These are phyloP conservation scores for Curvularia verruculosa DNA, from an alignment of 2,329 filamentous ascomycete genomes.

Conservation along the genomic window DNA sequence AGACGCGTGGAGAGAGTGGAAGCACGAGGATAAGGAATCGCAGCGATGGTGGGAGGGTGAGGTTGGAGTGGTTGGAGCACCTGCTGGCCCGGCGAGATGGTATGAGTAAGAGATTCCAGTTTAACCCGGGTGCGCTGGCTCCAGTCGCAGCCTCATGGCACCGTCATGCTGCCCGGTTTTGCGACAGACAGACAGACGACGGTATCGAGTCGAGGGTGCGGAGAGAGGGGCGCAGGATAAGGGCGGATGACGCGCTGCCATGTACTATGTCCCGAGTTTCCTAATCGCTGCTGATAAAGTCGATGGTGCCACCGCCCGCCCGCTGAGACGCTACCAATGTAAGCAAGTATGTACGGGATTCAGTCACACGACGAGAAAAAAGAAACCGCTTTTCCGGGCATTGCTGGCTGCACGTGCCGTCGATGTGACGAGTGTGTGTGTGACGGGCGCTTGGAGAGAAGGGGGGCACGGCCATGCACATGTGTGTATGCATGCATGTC, in stretches of 20 bases:
- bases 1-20: slow-evolving; percentile 15
- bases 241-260: slow-evolving; percentile 39
- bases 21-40: slow-evolving; percentile 31
- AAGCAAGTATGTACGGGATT: slow-evolving; percentile 5
- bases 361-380: slow-evolving; percentile 36
- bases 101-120: slow-evolving; percentile 38
- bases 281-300: slow-evolving; percentile 39
- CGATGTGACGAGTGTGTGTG: neutral
- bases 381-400: slow-evolving; percentile 1
- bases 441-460: neutral
- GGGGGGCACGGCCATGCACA: slow-evolving; percentile 1
- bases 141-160: slow-evolving; percentile 35
- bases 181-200: slow-evolving; percentile 33
- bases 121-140: slow-evolving; percentile 43
- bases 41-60: slow-evolving; percentile 31
- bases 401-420: slow-evolving; percentile 11
- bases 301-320: slow-evolving; percentile 23
- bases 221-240: slow-evolving; percentile 29
- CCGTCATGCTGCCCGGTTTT: slow-evolving; percentile 22
- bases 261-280: slow-evolving; percentile 23
- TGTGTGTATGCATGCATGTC: too few species aligned
- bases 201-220: slow-evolving; percentile 24
- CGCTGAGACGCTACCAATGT: slow-evolving; percentile 18
- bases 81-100: slow-evolving; percentile 37
- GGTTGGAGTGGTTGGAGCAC: slow-evolving; percentile 41